phyloP scores from a whole-genome alignment of 495 filamentous ascomycete species.

The Elasticomyces elasticus region DNA sequence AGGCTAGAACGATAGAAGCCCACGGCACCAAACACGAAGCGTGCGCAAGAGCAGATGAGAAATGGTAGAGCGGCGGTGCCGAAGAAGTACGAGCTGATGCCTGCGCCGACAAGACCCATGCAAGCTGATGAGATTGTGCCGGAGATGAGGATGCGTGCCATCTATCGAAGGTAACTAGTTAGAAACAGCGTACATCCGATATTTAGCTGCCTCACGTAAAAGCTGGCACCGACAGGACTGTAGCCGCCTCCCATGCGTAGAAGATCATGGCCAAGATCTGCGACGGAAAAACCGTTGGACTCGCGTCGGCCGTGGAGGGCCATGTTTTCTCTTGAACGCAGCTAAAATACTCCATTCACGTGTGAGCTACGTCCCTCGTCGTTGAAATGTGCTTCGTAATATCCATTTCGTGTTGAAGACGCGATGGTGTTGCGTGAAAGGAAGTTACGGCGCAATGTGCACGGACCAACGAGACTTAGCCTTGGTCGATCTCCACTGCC shows the following conservation, averaged over 20 bases:
- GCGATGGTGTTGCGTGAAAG: no score
- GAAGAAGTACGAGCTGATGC: not conserved
- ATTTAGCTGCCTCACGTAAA: not conserved
- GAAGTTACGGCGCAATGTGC: no score
- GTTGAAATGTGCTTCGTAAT: no score
- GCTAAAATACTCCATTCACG: no score
- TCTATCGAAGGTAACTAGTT: no score
- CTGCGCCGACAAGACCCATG: constrained; percentile 2
- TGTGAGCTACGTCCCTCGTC: no score
- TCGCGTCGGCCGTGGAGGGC: not conserved
- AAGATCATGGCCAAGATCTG: not conserved
- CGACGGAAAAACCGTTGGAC: not conserved
- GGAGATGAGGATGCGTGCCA: constrained; percentile 1
- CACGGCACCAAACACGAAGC: constrained; percentile 1
- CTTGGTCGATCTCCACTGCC: no score
- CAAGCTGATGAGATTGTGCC: not conserved
- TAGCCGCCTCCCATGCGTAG: not conserved
- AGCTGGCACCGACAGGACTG: not conserved
- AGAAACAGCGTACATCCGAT: no score
- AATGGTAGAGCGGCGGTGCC: constrained; percentile 7
- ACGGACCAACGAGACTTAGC: no score
- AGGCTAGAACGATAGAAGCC: not conserved
- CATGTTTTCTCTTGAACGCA: not conserved
- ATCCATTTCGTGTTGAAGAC: no score
- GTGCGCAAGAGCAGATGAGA: not conserved